phyloP scores from a whole-genome alignment of 345 rosid species.

The Gynandropsis gynandra region DNA sequence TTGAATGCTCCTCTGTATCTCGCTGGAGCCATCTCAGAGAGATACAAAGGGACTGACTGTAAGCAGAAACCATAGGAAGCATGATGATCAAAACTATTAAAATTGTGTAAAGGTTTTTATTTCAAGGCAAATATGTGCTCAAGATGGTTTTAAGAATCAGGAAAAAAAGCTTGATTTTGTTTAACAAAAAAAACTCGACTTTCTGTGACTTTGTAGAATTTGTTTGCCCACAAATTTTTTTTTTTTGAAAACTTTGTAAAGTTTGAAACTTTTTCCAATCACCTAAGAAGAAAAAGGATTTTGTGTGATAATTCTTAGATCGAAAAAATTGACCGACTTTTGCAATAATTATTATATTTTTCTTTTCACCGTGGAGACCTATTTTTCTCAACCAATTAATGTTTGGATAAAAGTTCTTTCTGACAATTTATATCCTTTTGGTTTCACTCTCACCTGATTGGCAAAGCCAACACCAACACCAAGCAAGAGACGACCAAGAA shows the following conservation, averaged over 20 bases:
- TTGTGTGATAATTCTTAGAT: not conserved
- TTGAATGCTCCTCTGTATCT: constrained; percentile 69
- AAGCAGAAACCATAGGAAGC: not conserved
- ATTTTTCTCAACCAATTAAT: not conserved
- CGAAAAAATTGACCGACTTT: not conserved
- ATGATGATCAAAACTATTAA: not conserved
- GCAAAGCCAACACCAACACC: constrained; percentile 72
- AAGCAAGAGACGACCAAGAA: constrained; percentile 59
- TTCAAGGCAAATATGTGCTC: not conserved
- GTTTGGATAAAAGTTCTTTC: not conserved
- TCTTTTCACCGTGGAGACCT: too few species aligned
- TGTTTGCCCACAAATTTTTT: too few species aligned
- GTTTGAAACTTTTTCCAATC: not conserved
- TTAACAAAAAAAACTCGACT: too few species aligned
- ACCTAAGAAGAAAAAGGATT: not conserved
- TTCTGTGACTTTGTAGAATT: too few species aligned
- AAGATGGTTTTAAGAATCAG: too few species aligned
- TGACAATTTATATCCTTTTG: not conserved
- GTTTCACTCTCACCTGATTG: constrained; percentile 61
- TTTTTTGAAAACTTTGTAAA: too few species aligned
- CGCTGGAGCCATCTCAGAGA: constrained; percentile 82
- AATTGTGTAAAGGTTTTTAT: not conserved
- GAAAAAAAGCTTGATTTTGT: too few species aligned
- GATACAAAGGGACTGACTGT: constrained; percentile 78
- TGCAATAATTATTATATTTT: too few species aligned